phyloP scores from a whole-genome alignment of 2,329 filamentous ascomycete species.

The Colletotrichum spinosum region DNA sequence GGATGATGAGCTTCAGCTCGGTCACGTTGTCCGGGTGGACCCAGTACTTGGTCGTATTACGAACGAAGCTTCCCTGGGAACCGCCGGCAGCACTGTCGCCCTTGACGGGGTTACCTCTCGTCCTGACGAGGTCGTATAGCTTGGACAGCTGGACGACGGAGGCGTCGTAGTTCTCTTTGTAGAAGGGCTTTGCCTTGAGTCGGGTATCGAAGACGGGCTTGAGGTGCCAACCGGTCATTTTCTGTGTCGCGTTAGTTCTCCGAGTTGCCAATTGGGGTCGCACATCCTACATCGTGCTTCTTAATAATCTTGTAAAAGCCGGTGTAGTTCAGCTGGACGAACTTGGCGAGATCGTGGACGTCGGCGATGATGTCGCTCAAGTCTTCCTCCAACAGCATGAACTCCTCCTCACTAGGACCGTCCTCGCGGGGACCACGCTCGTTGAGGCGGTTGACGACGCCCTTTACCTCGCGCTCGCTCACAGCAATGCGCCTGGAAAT shows the following conservation, averaged over 20 bases:
- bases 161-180: slow-evolving; percentile 98
- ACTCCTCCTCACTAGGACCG: slow-evolving; percentile 87
- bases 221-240: slow-evolving; percentile 93
- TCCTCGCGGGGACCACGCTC: slow-evolving; percentile 68
- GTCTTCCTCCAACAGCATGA: slow-evolving; percentile 92
- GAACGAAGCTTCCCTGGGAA: slow-evolving; percentile 92
- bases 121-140: slow-evolving; percentile 94
- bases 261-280: slow-evolving; percentile 37
- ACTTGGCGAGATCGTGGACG: slow-evolving; percentile 97
- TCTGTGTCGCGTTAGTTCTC: slow-evolving; percentile 61
- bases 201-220: slow-evolving; percentile 96
- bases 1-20: slow-evolving; percentile 95
- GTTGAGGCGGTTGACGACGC: slow-evolving; percentile 83
- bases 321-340: slow-evolving; percentile 97
- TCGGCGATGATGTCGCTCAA: slow-evolving; percentile 98
- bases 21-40: slow-evolving; percentile 99
- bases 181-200: slow-evolving; percentile 96
- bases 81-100: slow-evolving; percentile 94
- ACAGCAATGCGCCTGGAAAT: slow-evolving; percentile 90
- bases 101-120: slow-evolving; percentile 89
- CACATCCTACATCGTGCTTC: slow-evolving; percentile 86
- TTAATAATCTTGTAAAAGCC: slow-evolving; percentile 99
- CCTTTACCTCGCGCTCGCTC: slow-evolving; percentile 89
- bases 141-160: slow-evolving; percentile 95
- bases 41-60: slow-evolving; percentile 99